Conservation (phyloP, 352 stramenopile species). For the Phytophthora capsici region DNA sequence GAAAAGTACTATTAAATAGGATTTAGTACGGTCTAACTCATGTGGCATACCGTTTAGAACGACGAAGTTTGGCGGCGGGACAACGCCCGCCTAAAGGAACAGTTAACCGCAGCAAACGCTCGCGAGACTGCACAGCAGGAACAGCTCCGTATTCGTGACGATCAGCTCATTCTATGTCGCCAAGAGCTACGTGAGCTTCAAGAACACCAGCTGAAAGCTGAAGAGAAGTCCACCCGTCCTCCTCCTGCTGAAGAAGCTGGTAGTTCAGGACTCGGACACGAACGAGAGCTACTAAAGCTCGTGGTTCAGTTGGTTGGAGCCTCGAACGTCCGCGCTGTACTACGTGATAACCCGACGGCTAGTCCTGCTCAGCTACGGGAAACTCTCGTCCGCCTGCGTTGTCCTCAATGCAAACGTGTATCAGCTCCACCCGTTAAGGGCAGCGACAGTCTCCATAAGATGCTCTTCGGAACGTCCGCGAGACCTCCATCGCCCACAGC, state of each 20-base stretch:
- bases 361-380: conserved; percentile 22
- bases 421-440: conserved; percentile 9
- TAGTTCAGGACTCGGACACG: conserved; percentile 25
- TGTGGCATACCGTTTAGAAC: conserved; percentile 17
- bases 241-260: conserved; percentile 3
- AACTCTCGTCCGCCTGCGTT: conserved; percentile 19
- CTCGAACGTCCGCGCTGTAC: conserved; percentile 24
- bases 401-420: conserved; percentile 12
- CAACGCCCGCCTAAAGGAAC: conserved; percentile 28
- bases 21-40: background rate
- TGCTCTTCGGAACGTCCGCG: conserved; percentile 20
- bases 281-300: conserved; percentile 28
- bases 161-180: conserved; percentile 20
- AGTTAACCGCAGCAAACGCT: conserved; percentile 7
- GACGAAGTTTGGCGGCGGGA: conserved; percentile 32
- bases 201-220: conserved; percentile 18
- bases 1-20: background rate
- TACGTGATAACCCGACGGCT: conserved; percentile 27
- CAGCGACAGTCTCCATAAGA: conserved; percentile 19
- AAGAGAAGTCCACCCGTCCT: conserved; percentile 2
- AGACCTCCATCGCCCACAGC: conserved; percentile 13
- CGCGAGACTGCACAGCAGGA: conserved; percentile 22
- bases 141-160: conserved; percentile 10
- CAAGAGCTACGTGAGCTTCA: conserved; percentile 26
- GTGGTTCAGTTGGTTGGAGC: conserved; percentile 27